Conservation (phyloP, 164 flowering plant genomes). For the Kalanchoe fedtschenkoi region DNA sequence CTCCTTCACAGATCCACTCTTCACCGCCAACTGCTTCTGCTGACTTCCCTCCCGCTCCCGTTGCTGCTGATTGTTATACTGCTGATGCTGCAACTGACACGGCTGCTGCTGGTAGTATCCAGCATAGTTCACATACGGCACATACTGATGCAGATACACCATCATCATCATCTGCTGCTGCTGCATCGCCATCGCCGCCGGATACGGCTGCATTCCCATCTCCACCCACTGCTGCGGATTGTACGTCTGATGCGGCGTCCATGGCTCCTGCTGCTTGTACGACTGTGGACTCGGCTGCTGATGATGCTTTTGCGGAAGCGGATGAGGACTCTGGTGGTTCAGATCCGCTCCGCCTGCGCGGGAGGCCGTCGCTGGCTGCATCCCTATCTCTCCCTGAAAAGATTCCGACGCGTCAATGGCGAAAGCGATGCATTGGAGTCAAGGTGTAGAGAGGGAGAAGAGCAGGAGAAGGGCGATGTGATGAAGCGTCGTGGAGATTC, state of each 20-base stretch:
- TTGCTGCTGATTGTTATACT: neutral
- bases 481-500: too few relatives aligned
- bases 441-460: too few relatives aligned
- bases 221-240: neutral
- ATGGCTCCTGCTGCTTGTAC: slow-evolving; percentile 16
- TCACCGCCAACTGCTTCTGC: slow-evolving; percentile 8
- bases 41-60: slow-evolving; percentile 4
- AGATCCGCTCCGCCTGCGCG: too few relatives aligned
- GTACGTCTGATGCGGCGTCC: slow-evolving; percentile 10
- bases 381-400: too few relatives aligned
- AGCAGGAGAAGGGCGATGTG: too few relatives aligned
- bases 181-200: slow-evolving; percentile 24
- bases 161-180: slow-evolving; percentile 59
- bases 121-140: slow-evolving; percentile 21
- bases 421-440: too few relatives aligned
- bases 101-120: slow-evolving; percentile 16
- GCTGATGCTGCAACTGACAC: slow-evolving; percentile 14
- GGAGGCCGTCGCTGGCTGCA: too few relatives aligned
- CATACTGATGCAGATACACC: slow-evolving; percentile 37
- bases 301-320: too few relatives aligned
- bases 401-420: too few relatives aligned
- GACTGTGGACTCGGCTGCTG: too few relatives aligned
- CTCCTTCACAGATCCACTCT: neutral
- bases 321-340: too few relatives aligned
- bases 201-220: slow-evolving; percentile 45